Evolutionary conservation across 768 basidiomycete genomes (phyloP), one percentile per base, ranked within the genome.

Genomic region (Boletus coccyginus): DNA sequence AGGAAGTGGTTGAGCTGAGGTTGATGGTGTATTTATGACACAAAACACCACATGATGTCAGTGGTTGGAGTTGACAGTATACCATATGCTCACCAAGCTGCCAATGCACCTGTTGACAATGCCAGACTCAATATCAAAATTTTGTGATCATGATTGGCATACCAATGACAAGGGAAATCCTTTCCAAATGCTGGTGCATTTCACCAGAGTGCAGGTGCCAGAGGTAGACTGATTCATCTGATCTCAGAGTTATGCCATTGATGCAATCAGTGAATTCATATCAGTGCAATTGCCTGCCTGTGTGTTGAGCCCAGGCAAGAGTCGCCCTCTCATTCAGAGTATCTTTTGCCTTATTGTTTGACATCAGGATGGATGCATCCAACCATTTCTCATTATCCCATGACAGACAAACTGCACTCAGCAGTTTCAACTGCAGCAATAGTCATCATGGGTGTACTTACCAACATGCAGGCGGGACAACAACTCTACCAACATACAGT

Each of bases 1-100:
- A 3, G 42, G 42, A 7, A 43, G 24, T 0, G 12, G n/a, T 1
- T 24, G 6, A 0, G 7, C 12, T 1, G 4, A 5, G 0, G 13
- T 27, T 16, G 42, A 43, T 7, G 24, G 42, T 6, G 42, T 43
- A 8, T 27, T 13, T 4, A 44, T 17, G 7, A 44, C 27, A 21
- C 43, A 44, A 7, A 32, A 46, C 3, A 46, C 46, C 1, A 32
- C 32, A 33, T 46, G 46, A 5, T 19, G 19, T 0, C 3, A 3
- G 7, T 21, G 13, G 2, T 3, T 5, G 3, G 17, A 1, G 7
- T 33, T n/a, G 2, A 46, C 12, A 3, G 46, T 46, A 21, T 46
- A 46, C 0, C 32, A 1, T 3, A 46, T 13, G 5, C 32, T 46
- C 3, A 46, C 32, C 1, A 46, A n/a, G 0, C 17, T 46, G 0